Base-by-base conservation (phyloP, 257 asterid species). In the Fraxinus pennsylvanica region DNA sequence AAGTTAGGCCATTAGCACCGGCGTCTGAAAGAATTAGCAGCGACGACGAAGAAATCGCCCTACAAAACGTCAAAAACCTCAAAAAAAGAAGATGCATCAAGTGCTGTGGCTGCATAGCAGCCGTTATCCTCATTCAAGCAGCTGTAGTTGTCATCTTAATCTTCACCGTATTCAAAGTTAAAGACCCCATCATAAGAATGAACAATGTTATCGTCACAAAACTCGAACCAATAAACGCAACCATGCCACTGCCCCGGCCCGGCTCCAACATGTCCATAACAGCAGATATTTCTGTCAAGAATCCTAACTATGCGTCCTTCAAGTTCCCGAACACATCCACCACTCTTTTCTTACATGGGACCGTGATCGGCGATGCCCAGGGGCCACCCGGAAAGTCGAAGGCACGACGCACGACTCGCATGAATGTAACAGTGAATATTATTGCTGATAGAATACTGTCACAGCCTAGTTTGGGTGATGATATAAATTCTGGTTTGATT, bases 251-350 rank as follows among this genome's bases (percentile, higher is more conserved):
- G 3, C 94, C 98, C 4, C 88, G 74, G 32, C 93, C 93, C 3
- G 96, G 92, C 57, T 57, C 90, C 9, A 94, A 92, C 83, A 84
- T 92, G 80, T 80, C 94, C 4, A 72, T 94, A 9, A 87, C 76
- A 66, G 98, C 96, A 9, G 96, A 92, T 73, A 89, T 94, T 3
- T 88, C 97, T 0, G 96, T 94, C 75, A 92, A 81, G 87, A 94
- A 94, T 50, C 96, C 97, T 0, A 94, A 94, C 30, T 88, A 50
- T 78, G 92, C 97, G 0, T 84, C 92, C 19, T 90, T 94, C 86
- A 80, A 50, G 87, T 94, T 87, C 68, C 75, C 15, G 74, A 91
- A 94, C 90, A 90, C 96, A 25, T 89, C 92, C 63, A 84, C 96
- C 17, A 68, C 89, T 21, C 80, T 94, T 3, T 89, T 17, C 79